Conservation (phyloP, 1,284 basidiomycete genomes). For the Cutaneotrichosporon sp. region DNA sequence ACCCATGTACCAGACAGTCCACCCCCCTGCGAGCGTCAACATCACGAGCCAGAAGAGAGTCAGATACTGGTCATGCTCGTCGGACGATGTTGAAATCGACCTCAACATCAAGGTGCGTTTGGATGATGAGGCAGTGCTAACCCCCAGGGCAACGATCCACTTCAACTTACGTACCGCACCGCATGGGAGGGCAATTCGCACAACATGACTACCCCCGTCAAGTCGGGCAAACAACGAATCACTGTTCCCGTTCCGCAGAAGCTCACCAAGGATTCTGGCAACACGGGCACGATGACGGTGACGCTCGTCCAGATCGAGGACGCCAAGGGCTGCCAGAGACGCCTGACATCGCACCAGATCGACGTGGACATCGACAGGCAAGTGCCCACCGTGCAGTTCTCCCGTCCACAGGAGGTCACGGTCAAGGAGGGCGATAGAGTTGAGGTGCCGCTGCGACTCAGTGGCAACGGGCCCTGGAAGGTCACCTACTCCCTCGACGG, state of each 20-base stretch:
- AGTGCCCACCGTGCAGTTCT: conserved; percentile 81
- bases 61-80: conserved; percentile 59
- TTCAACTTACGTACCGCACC: conserved; percentile 74
- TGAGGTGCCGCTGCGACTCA: conserved; percentile 70
- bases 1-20: conserved; percentile 77
- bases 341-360: conserved; percentile 70
- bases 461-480: conserved; percentile 85
- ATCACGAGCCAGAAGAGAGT: conserved; percentile 55
- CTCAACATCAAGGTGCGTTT: conserved; percentile 60
- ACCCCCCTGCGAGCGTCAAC: conserved; percentile 73
- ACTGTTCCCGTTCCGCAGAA: conserved; percentile 33
- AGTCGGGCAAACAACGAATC: conserved; percentile 50
- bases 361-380: conserved; percentile 83
- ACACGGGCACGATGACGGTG: conserved; percentile 35
- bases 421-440: conserved; percentile 73
- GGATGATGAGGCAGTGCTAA: conserved; percentile 44
- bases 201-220: conserved; percentile 63
- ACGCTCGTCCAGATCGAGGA: conserved; percentile 69
- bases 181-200: conserved; percentile 54
- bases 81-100: conserved; percentile 65
- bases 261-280: conserved; percentile 25
- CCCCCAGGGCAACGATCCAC: conserved; percentile 75
- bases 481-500: conserved; percentile 65
- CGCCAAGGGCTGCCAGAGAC: conserved; percentile 76
- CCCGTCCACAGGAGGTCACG: conserved; percentile 56